Conservation (phyloP, 2,329 filamentous ascomycete genomes). For the Thermochaetoides dissita region DNA sequence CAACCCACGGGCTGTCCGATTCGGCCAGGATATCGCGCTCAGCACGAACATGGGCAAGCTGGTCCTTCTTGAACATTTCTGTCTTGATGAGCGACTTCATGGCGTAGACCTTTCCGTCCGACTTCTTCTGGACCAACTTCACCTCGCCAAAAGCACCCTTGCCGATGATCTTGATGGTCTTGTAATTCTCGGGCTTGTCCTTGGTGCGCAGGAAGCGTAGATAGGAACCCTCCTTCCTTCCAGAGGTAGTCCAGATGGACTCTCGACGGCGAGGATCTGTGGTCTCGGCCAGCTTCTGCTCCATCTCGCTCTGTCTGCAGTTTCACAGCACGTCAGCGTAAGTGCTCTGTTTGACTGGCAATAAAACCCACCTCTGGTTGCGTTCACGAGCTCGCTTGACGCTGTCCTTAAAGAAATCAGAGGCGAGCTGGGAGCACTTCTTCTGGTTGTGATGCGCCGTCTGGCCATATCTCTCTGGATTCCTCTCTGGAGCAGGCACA, state of each 20-base stretch:
- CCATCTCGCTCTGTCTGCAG: slow-evolving; percentile 75
- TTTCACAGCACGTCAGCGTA: no score
- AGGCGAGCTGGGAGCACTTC: slow-evolving; percentile 56
- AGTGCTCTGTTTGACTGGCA: no score
- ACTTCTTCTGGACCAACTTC: slow-evolving; percentile 90
- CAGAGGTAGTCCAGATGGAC: slow-evolving; percentile 70
- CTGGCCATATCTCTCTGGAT: slow-evolving; percentile 62
- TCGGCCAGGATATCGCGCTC: slow-evolving; percentile 96
- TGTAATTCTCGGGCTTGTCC: slow-evolving; percentile 88
- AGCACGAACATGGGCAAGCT: slow-evolving; percentile 89
- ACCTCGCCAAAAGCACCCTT: slow-evolving; percentile 99
- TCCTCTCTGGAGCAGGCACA: slow-evolving; percentile 66
- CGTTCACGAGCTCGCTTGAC: slow-evolving; percentile 90
- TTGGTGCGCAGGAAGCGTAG: slow-evolving; percentile 87
- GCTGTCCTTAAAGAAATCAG: slow-evolving; percentile 96
- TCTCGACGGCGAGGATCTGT: slow-evolving; percentile 64
- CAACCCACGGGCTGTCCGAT: slow-evolving; percentile 98
- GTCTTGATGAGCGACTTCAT: slow-evolving; percentile 98
- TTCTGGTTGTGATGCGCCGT: slow-evolving; percentile 57
- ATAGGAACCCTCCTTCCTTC: slow-evolving; percentile 82
- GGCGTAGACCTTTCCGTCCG: slow-evolving; percentile 92
- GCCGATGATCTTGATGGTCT: slow-evolving; percentile 93
- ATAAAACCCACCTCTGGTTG: slow-evolving; percentile 63
- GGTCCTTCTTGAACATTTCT: slow-evolving; percentile 99
- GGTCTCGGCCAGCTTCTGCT: slow-evolving; percentile 68